Evolutionary conservation across 345 rosid species (phyloP).

Genomic region (Eucalyptus marginata): DNA sequence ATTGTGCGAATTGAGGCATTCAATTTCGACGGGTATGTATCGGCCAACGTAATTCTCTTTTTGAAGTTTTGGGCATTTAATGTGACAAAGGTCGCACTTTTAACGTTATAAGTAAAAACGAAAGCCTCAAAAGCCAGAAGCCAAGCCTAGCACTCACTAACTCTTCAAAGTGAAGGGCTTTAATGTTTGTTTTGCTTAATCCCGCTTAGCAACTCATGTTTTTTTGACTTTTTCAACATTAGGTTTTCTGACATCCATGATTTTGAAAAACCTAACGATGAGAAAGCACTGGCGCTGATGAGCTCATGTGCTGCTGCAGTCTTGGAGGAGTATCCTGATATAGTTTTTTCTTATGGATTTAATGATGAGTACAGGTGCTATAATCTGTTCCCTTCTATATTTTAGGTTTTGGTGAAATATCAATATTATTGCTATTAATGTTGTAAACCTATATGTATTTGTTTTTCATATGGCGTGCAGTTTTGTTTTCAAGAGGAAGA

Average conservation of each 20-base stretch:
- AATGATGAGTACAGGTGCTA: constrained; percentile 68
- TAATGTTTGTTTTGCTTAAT: neutral
- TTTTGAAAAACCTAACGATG: constrained; percentile 76
- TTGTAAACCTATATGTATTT: neutral
- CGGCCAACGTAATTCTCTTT: neutral
- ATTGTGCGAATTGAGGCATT: constrained; percentile 49
- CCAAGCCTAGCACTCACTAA: neutral
- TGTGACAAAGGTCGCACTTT: neutral
- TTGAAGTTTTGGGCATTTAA: neutral
- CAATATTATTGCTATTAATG: neutral
- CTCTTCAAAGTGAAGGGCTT: neutral
- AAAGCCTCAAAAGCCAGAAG: neutral
- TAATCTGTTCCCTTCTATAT: neutral
- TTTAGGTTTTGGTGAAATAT: neutral
- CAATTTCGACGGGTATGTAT: constrained; percentile 37
- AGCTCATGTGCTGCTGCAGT: constrained; percentile 55
- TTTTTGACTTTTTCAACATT: neutral
- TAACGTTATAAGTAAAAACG: neutral
- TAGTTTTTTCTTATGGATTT: constrained; percentile 72
- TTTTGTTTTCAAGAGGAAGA: constrained; percentile 71
- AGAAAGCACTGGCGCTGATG: constrained; percentile 55
- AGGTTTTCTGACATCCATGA: constrained; percentile 62
- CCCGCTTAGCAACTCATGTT: neutral
- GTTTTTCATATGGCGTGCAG: constrained; percentile 15
- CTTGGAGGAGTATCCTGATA: constrained; percentile 64